phyloP scores from a whole-genome alignment of 768 basidiomycete species.

The Candolleomyces efflorescens region DNA sequence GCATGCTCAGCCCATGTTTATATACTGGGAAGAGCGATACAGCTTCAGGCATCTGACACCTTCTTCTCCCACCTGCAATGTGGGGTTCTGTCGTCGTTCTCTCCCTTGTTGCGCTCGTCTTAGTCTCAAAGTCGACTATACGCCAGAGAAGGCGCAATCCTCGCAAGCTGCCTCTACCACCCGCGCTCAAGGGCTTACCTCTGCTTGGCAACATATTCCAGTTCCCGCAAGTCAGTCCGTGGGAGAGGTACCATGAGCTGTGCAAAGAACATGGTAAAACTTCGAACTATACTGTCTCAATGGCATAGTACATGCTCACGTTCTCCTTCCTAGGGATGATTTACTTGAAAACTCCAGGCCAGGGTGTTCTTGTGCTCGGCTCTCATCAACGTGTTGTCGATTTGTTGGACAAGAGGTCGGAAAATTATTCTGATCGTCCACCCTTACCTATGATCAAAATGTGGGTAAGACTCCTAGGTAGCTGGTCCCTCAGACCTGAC shows the following conservation, averaged over 20 bases:
- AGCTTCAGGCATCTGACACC: too few species aligned
- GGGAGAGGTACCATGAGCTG: conserved; percentile 35
- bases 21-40: too few species aligned
- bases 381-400: conserved; percentile 20
- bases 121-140: too few species aligned
- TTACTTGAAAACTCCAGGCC: conserved; percentile 22
- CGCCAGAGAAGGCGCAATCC: background rate
- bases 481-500: background rate
- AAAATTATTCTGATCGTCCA: conserved; percentile 21
- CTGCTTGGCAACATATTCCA: conserved; percentile 40
- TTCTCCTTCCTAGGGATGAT: conserved; percentile 5
- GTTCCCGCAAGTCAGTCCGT: conserved; percentile 33
- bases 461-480: background rate
- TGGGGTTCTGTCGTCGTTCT: too few species aligned
- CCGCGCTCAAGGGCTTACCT: conserved; percentile 36
- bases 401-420: conserved; percentile 24
- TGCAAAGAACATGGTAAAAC: conserved; percentile 28
- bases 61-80: too few species aligned
- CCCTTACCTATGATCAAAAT: background rate
- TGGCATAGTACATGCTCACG: too few species aligned
- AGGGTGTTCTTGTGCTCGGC: conserved; percentile 21
- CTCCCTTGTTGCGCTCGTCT: too few species aligned
- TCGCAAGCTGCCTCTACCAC: conserved; percentile 24
- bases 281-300: too few species aligned
- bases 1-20: too few species aligned